A percentile compares a stretch with the other conserved stretches of the same genome.
Conservation (phyloP, 306 rosid genomes). For the Elaeagnus macrophylla region DNA sequence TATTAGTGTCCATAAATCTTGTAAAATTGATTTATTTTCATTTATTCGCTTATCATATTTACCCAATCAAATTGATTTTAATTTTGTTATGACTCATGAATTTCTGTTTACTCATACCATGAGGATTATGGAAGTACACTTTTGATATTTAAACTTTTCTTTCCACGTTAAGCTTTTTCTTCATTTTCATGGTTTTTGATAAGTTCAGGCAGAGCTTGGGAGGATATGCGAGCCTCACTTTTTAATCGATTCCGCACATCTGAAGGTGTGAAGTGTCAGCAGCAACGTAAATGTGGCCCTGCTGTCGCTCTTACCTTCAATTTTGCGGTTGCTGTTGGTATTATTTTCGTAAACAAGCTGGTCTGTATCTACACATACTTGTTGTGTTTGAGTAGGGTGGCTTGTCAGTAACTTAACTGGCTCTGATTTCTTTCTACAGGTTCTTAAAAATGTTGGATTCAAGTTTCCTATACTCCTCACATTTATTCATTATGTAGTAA, state of each 20-base stretch:
- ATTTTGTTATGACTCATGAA: too few relatives aligned
- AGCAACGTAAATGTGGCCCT: constrained; percentile 61
- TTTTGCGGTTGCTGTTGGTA: constrained; percentile 68
- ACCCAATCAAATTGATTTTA: too few relatives aligned
- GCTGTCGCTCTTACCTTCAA: constrained; percentile 68
- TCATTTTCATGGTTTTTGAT: constrained; percentile 5
- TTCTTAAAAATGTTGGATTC: constrained; percentile 68
- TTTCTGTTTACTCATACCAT: background rate
- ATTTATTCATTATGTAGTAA: constrained; percentile 62
- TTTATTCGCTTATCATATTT: too few relatives aligned
- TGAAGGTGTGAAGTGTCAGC: constrained; percentile 65
- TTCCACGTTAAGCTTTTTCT: background rate
- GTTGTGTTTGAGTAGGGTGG: too few relatives aligned
- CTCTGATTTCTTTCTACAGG: constrained; percentile 31
- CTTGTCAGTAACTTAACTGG: too few relatives aligned
- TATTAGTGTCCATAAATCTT: too few relatives aligned
- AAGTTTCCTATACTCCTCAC: constrained; percentile 67
- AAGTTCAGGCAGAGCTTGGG: constrained; percentile 56
- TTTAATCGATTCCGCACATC: constrained; percentile 51
- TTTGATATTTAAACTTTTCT: constrained; percentile 1
- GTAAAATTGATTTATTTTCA: too few relatives aligned
- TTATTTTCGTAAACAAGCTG: constrained; percentile 81
- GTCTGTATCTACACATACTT: constrained; percentile 24
- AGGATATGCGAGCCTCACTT: constrained; percentile 52
- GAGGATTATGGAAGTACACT: background rate